These are phyloP conservation scores for Fraxinus sp. DNA, from an alignment of 305 asterid species.

Conservation along the genomic window DNA sequence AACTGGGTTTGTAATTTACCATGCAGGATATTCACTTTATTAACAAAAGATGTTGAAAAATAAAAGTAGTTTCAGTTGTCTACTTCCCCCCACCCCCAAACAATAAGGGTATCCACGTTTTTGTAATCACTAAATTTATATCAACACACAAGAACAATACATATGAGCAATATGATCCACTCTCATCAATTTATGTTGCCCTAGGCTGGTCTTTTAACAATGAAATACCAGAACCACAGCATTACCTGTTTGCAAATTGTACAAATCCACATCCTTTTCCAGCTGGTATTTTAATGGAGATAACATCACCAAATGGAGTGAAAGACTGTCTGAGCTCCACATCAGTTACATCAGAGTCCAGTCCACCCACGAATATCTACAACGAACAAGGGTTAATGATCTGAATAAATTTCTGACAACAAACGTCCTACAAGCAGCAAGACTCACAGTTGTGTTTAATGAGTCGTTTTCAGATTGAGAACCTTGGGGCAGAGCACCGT, in stretches of 20 bases:
- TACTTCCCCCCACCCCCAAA: background rate
- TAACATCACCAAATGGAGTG: slow-evolving; percentile 73
- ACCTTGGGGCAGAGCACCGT: slow-evolving; percentile 57
- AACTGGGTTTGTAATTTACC: background rate
- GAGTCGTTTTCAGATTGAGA: slow-evolving; percentile 63
- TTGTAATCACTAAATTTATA: background rate
- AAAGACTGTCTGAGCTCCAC: slow-evolving; percentile 80
- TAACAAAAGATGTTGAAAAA: background rate
- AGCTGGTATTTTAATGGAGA: slow-evolving; percentile 84
- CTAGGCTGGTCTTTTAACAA: background rate
- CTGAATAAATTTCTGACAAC: background rate
- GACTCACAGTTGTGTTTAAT: slow-evolving; percentile 90
- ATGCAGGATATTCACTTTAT: background rate
- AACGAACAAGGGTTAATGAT: slow-evolving; percentile 18
- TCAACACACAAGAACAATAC: background rate
- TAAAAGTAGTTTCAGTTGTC: background rate
- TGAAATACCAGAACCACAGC: slow-evolving; percentile 10
- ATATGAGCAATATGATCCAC: background rate
- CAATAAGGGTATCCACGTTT: background rate
- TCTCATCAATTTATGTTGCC: background rate
- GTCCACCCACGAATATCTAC: slow-evolving; percentile 79
- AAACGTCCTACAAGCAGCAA: slow-evolving; percentile 23
- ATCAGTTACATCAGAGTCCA: slow-evolving; percentile 85
- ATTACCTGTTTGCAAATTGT: slow-evolving; percentile 80
- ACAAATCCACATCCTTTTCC: slow-evolving; percentile 99